Conservation (phyloP, 495 filamentous ascomycete genomes). For the Baudoinia panamericana region DNA sequence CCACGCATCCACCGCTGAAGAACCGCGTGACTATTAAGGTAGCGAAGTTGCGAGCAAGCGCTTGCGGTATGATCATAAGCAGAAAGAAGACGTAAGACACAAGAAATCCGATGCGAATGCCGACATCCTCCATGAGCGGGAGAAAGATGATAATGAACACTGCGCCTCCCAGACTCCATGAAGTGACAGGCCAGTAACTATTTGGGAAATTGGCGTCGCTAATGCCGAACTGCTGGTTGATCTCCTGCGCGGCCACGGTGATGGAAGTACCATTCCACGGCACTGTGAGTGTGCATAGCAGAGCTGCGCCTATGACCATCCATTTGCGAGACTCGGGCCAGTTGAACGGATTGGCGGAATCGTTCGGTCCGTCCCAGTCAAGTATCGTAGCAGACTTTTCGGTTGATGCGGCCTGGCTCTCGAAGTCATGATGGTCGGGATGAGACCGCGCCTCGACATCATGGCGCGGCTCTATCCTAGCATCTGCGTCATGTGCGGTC, state of each 20-base stretch:
- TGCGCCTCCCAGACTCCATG: constrained; percentile 40
- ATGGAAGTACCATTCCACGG: constrained; percentile 19
- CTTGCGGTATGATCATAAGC: constrained; percentile 37
- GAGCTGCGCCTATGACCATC: constrained; percentile 23
- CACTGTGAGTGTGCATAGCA: constrained; percentile 18
- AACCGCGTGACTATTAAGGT: constrained; percentile 37
- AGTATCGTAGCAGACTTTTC: constrained; percentile 10
- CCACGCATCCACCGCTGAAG: constrained; percentile 37
- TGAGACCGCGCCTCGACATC: no score
- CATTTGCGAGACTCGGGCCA: constrained; percentile 23
- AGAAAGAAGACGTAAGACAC: constrained; percentile 34
- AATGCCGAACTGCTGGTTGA: constrained; percentile 25
- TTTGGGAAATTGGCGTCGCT: constrained; percentile 38
- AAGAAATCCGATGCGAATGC: constrained; percentile 36
- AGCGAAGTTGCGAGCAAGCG: constrained; percentile 37
- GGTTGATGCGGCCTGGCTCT: neutral
- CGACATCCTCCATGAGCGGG: constrained; percentile 42
- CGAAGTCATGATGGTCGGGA: no score
- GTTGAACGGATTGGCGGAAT: constrained; percentile 26
- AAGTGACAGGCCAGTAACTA: constrained; percentile 40
- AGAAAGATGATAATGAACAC: constrained; percentile 36
- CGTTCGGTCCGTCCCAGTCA: constrained; percentile 21
- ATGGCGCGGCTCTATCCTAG: no score
- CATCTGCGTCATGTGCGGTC: no score
- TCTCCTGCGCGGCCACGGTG: constrained; percentile 10